Conservation (phyloP, 1,284 basidiomycete genomes). For the Irpex lacteus region DNA sequence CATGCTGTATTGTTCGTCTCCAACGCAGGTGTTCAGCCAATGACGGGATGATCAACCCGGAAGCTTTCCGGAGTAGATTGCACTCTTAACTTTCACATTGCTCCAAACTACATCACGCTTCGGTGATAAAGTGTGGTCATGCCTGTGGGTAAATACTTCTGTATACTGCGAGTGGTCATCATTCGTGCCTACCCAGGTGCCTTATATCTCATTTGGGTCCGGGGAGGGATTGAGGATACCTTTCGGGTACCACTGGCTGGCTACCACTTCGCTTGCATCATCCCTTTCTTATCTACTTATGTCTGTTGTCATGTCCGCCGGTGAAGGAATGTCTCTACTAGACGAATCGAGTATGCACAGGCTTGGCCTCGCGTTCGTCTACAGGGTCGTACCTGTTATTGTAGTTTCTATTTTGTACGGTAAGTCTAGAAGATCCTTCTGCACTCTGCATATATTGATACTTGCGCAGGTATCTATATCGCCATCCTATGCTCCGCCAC, state of each 20-base stretch:
- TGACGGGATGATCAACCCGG: background rate
- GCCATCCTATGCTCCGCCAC: conserved; percentile 13
- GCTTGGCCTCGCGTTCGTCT: conserved; percentile 11
- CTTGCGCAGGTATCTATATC: conserved; percentile 11
- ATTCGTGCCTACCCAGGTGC: background rate
- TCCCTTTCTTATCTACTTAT: background rate
- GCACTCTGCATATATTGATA: background rate
- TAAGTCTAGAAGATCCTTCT: background rate
- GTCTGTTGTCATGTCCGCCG: background rate
- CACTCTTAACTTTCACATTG: background rate
- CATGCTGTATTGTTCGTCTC: background rate
- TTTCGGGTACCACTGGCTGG: background rate
- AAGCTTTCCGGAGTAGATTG: background rate
- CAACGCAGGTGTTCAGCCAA: background rate
- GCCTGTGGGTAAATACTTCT: background rate
- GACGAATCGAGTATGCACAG: conserved; percentile 13
- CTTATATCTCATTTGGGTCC: no score
- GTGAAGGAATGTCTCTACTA: conserved; percentile 11
- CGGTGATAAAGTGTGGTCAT: background rate
- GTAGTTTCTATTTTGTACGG: conserved; percentile 13
- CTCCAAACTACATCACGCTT: background rate
- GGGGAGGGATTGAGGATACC: no score
- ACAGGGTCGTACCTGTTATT: conserved; percentile 13
- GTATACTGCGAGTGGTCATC: background rate
- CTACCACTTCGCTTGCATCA: background rate